phyloP scores from a whole-genome alignment of 495 filamentous ascomycete genomes.

The Aspergillus steynii region DNA sequence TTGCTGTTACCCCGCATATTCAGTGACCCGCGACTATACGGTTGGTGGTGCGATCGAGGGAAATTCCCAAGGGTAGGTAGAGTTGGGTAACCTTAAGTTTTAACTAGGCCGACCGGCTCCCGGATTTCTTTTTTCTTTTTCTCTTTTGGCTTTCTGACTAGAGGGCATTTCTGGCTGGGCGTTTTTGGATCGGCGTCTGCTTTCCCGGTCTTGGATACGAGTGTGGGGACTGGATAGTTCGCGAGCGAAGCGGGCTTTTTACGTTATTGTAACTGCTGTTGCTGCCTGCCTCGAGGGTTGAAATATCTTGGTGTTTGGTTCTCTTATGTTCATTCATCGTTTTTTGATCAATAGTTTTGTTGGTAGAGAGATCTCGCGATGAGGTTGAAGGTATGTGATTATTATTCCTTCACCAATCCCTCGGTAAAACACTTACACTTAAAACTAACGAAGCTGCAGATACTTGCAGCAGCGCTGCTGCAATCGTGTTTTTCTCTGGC shows the following conservation, averaged over 20 bases:
- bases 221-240: constrained; percentile 6
- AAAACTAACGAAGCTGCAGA: not conserved
- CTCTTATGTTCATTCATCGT: not conserved
- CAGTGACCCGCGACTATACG: not conserved
- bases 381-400: not conserved
- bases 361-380: not conserved
- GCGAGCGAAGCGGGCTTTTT: not conserved
- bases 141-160: not conserved
- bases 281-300: not conserved
- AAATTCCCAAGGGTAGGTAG: no score
- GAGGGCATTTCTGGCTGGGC: not conserved
- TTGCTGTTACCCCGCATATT: not conserved
- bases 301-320: not conserved
- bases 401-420: not conserved
- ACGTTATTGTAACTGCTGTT: not conserved
- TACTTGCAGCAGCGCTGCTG: not conserved
- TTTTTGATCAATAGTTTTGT: not conserved
- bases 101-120: not conserved
- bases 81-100: not conserved
- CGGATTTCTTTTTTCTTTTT: not conserved
- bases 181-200: constrained; percentile 13
- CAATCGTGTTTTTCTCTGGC: not conserved
- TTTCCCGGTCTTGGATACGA: constrained; percentile 21
- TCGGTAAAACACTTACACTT: not conserved
- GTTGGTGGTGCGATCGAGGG: not conserved